Evolutionary conservation across 306 rosid genomes (phyloP).

Genomic region (Pachyrhizus erosus): DNA sequence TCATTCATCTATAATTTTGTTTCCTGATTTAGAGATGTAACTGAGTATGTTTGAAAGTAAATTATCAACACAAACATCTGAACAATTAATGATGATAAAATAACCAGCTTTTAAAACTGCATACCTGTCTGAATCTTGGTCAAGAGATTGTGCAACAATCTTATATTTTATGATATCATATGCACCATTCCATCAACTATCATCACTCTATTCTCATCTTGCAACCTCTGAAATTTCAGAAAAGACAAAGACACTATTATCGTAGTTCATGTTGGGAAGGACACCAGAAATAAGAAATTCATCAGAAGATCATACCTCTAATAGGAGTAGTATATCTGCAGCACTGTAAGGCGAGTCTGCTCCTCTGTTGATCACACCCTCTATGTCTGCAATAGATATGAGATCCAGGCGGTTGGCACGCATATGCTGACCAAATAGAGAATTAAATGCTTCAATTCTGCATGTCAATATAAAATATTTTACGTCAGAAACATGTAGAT

Average conservation of each 20-base stretch:
- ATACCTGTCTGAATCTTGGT: slow-evolving; percentile 41
- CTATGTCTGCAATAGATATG: slow-evolving; percentile 72
- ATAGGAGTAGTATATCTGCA: slow-evolving; percentile 63
- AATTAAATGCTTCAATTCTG: slow-evolving; percentile 82
- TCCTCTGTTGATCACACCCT: slow-evolving; percentile 63
- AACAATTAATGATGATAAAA: not conserved
- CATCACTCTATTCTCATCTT: slow-evolving; percentile 89
- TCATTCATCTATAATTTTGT: slow-evolving; percentile 1
- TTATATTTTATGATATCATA: slow-evolving; percentile 63
- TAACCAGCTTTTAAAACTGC: not conserved
- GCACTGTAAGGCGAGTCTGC: slow-evolving; percentile 57
- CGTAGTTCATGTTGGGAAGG: slow-evolving; percentile 15
- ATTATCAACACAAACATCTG: slow-evolving; percentile 12
- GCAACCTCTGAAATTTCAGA: slow-evolving; percentile 72
- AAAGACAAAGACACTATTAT: slow-evolving; percentile 8
- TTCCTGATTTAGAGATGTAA: slow-evolving; percentile 14
- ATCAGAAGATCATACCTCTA: slow-evolving; percentile 65
- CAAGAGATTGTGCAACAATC: slow-evolving; percentile 28
- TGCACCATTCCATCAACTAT: slow-evolving; percentile 74
- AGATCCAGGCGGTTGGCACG: slow-evolving; percentile 69
- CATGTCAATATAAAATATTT: slow-evolving; percentile 11
- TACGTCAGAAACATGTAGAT: slow-evolving; percentile 24
- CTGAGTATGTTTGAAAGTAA: not conserved
- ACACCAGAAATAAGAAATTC: not conserved
- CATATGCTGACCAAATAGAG: slow-evolving; percentile 88